Conservation (phyloP, 345 rosid genomes). For the Citropsis articulata region DNA sequence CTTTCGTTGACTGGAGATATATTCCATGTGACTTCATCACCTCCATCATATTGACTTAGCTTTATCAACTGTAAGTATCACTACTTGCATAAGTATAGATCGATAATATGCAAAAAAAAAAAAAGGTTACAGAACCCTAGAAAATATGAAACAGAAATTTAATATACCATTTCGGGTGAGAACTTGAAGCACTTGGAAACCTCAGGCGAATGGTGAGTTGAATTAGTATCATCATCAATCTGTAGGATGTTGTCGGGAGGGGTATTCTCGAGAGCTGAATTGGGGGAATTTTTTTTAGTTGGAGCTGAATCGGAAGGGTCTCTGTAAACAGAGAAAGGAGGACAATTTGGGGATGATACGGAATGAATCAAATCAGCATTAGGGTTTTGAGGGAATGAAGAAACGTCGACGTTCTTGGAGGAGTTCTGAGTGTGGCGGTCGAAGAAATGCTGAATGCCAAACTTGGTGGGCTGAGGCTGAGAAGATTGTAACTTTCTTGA, state of each 20-base stretch:
- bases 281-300: neutral
- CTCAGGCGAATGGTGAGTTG: slow-evolving; percentile 49
- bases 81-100: neutral
- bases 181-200: slow-evolving; percentile 64
- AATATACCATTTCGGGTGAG: slow-evolving; percentile 86
- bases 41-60: slow-evolving; percentile 93
- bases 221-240: slow-evolving; percentile 18
- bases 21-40: slow-evolving; percentile 88
- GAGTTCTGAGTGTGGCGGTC: slow-evolving; percentile 66
- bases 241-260: slow-evolving; percentile 7
- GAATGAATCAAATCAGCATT: neutral
- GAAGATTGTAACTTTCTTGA: slow-evolving; percentile 39
- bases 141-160: neutral
- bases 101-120: neutral
- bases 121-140: neutral
- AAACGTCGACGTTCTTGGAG: slow-evolving; percentile 18
- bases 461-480: slow-evolving; percentile 49
- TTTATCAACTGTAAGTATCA: slow-evolving; percentile 54
- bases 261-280: slow-evolving; percentile 5
- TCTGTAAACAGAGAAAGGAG: neutral
- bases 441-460: slow-evolving; percentile 86
- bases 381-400: slow-evolving; percentile 14
- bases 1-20: slow-evolving; percentile 89
- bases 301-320: neutral
- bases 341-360: neutral